Base-by-base conservation (phyloP, 495 filamentous ascomycete species). In the Penicillium egyptiacum region DNA sequence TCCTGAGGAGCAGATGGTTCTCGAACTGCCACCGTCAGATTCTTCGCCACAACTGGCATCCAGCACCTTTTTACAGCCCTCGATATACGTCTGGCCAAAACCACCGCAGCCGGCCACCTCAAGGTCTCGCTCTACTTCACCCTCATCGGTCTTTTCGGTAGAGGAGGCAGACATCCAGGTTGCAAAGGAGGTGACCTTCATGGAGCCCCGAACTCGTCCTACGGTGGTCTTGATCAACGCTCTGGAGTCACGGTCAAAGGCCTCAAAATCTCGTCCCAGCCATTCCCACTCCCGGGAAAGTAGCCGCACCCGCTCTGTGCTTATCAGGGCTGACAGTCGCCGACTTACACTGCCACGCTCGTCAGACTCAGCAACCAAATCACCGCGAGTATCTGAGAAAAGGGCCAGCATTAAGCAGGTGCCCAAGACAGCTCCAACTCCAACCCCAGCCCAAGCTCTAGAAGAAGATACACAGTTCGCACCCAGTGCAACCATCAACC, bases 141-240 rank as follows among this genome's bases (percentile, higher is more conserved):
- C 71, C 7, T 60, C 65, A 0, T 76, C 74, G 5, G 40, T 69
- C 22, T 67, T 68, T 37, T 74, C 71, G 0, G 62, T 72, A 42
- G 72, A 77, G 26, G 64, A 70, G 3, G 68, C 70, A 5, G 72
- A 77, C 46, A 60, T 77, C 31, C 67, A 69, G 44, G 63, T 71
- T 30, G 74, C 74, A 5, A 67, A 71, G 60, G 68, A 73, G 54
- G 64, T 77, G 56, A 72, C 63, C 7, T 58, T 72, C 44, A 64
- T 70, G 26, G 70, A 73, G 53, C 74, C 73, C 16, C 55, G 33
- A 6, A 62, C 67, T 19, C 72, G 68, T 30, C 74, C 74, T 28
- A 72, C 67, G 20, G 50, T 77, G 58, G 70, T 77, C 26, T 62
- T 73, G 57, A 74, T 77, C 56, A 72, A 69, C 28, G 66, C 74